Percentiles rank a stretch among this genome's conserved stretches.
phyloP scores from a whole-genome alignment of 306 rosid genomes.

The Ceratonia siliqua region DNA sequence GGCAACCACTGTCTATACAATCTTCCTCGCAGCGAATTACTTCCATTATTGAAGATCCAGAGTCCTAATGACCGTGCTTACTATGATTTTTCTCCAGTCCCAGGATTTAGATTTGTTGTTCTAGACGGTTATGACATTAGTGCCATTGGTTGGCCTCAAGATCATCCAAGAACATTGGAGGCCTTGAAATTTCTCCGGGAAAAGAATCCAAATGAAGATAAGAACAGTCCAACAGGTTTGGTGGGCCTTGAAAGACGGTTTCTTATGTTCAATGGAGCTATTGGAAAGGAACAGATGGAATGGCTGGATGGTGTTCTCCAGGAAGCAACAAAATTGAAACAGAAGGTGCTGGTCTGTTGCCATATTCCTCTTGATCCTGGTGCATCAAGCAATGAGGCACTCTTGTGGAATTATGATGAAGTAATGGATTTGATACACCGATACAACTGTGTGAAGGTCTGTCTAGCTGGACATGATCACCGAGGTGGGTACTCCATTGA shows the following conservation, averaged over 20 bases:
- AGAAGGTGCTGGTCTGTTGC: conserved; percentile 77
- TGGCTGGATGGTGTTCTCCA: conserved; percentile 69
- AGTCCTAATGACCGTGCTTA: conserved; percentile 55
- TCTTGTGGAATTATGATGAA: conserved; percentile 82
- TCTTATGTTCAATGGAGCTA: conserved; percentile 89
- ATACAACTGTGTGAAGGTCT: conserved; percentile 75
- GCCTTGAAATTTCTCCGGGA: conserved; percentile 64
- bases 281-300: conserved; percentile 82
- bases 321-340: conserved; percentile 68
- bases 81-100: conserved; percentile 77
- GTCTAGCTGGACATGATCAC: conserved; percentile 86
- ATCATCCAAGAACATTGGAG: conserved; percentile 61
- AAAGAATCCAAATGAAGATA: conserved; percentile 78
- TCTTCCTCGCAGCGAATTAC: conserved; percentile 74
- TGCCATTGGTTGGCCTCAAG: conserved; percentile 90
- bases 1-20: conserved; percentile 98
- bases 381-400: conserved; percentile 61
- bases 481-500: conserved; percentile 78
- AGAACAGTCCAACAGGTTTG: conserved; percentile 79
- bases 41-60: conserved; percentile 70
- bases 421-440: conserved; percentile 74
- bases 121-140: conserved; percentile 89
- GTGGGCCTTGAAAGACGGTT: conserved; percentile 77
- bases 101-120: conserved; percentile 69
- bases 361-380: conserved; percentile 78